phyloP scores from a whole-genome alignment of 495 filamentous ascomycete species.

The Symbiotaphrina buchneri region DNA sequence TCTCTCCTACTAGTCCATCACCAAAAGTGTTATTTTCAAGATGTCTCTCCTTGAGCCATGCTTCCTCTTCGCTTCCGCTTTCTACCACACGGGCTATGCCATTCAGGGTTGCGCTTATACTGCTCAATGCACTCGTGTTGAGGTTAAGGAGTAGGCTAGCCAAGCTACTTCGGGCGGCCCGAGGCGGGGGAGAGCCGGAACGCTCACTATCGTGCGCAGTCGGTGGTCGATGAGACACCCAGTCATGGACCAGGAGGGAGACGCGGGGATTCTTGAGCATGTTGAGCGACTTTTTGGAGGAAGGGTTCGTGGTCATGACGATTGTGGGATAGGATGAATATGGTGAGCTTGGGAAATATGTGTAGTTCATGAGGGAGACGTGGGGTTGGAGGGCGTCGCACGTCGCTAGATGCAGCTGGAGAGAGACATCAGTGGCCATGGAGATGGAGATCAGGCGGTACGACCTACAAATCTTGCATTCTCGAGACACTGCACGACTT shows the following conservation, averaged over 20 bases:
- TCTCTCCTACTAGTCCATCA: constrained; percentile 21
- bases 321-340: constrained; percentile 51
- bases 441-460: background rate
- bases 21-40: constrained; percentile 82
- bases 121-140: constrained; percentile 70
- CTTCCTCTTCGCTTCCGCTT: constrained; percentile 52
- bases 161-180: constrained; percentile 44
- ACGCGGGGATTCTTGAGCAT: constrained; percentile 75
- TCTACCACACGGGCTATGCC: constrained; percentile 55
- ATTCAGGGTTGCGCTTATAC: constrained; percentile 84
- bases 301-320: constrained; percentile 82
- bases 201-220: constrained; percentile 24
- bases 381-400: constrained; percentile 65
- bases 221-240: constrained; percentile 85
- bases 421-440: background rate
- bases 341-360: constrained; percentile 73
- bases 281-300: constrained; percentile 75
- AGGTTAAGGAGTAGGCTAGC: constrained; percentile 68
- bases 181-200: constrained; percentile 30
- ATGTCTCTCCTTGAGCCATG: constrained; percentile 59
- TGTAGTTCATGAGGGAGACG: constrained; percentile 97
- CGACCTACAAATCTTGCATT: constrained; percentile 75
- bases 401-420: constrained; percentile 83
- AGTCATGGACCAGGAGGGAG: constrained; percentile 90
- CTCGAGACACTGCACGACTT: constrained; percentile 77